Evolutionary conservation across 352 stramenopile species (phyloP).

Genomic region (Phytophthora niederhauseri): DNA sequence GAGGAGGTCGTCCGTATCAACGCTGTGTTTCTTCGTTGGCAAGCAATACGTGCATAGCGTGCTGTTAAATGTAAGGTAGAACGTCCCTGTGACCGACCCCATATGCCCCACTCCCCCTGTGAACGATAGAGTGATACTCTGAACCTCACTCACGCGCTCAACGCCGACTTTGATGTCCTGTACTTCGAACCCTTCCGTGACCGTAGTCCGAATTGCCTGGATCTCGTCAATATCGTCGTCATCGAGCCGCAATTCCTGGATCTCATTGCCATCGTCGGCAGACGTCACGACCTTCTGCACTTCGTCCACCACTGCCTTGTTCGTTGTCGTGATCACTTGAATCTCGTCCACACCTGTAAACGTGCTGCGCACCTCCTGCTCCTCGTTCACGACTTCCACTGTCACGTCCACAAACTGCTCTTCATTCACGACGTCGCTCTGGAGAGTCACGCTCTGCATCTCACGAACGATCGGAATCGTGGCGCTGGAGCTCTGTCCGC

Average conservation of each 20-base stretch:
- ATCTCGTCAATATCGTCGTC: conserved; percentile 93
- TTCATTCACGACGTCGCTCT: conserved; percentile 88
- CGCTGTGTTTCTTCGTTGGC: conserved; percentile 51
- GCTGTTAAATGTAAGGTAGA: conserved; percentile 70
- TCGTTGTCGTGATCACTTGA: conserved; percentile 84
- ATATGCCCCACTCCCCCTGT: conserved; percentile 58
- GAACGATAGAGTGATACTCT: conserved; percentile 84
- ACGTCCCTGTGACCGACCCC: conserved; percentile 48
- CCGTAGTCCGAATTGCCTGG: conserved; percentile 86
- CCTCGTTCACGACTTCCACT: conserved; percentile 95
- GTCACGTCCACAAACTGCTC: conserved; percentile 94
- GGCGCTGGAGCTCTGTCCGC: conserved; percentile 65
- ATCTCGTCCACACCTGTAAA: conserved; percentile 90
- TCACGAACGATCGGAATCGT: conserved; percentile 91
- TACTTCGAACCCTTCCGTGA: conserved; percentile 81
- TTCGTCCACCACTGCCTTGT: conserved; percentile 82
- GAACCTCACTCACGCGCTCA: conserved; percentile 71
- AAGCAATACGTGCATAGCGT: conserved; percentile 76
- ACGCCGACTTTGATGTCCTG: conserved; percentile 88
- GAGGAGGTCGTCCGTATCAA: conserved; percentile 41
- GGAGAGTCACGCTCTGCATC: conserved; percentile 88
- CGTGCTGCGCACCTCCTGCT: conserved; percentile 92
- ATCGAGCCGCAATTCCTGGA: conserved; percentile 85
- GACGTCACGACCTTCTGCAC: conserved; percentile 93
- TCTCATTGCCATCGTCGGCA: conserved; percentile 92